A percentile compares a stretch with the other conserved stretches of the same genome.
phyloP scores from a whole-genome alignment of 441 rosid genomes.

The Lepidium campestre region DNA sequence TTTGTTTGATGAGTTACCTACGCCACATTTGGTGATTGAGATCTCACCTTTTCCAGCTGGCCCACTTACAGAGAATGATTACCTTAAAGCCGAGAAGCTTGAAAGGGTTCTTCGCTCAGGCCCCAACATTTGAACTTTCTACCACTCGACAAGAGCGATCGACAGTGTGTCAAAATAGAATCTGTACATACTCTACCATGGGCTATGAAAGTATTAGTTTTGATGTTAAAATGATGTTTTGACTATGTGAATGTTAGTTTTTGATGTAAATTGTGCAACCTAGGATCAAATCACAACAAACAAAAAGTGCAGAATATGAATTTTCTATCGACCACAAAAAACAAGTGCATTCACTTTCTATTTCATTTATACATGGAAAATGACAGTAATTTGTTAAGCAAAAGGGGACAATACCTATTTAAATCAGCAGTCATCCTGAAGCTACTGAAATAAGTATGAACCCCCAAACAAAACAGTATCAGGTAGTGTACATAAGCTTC shows the following conservation, averaged over 20 bases:
- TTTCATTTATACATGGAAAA: background rate
- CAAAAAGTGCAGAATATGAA: background rate
- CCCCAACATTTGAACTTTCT: conserved; percentile 48
- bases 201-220: background rate
- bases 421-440: too few relatives aligned
- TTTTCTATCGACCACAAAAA: background rate
- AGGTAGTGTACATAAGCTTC: background rate
- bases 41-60: conserved; percentile 91
- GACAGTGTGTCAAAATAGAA: background rate
- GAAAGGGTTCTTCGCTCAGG: conserved; percentile 80
- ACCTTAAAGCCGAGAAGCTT: conserved; percentile 83
- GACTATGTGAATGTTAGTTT: background rate
- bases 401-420: too few relatives aligned
- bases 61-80: conserved; percentile 71
- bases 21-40: conserved; percentile 81
- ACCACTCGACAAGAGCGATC: background rate
- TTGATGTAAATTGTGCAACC: background rate
- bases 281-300: background rate
- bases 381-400: background rate
- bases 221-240: background rate
- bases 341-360: background rate
- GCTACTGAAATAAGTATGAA: background rate
- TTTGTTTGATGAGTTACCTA: conserved; percentile 88
- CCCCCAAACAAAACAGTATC: background rate
- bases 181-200: conserved; percentile 19